Percentiles rank a stretch among this genome's conserved stretches.
Conservation (phyloP, 305 asterid species). For the Salvia sclarea region DNA sequence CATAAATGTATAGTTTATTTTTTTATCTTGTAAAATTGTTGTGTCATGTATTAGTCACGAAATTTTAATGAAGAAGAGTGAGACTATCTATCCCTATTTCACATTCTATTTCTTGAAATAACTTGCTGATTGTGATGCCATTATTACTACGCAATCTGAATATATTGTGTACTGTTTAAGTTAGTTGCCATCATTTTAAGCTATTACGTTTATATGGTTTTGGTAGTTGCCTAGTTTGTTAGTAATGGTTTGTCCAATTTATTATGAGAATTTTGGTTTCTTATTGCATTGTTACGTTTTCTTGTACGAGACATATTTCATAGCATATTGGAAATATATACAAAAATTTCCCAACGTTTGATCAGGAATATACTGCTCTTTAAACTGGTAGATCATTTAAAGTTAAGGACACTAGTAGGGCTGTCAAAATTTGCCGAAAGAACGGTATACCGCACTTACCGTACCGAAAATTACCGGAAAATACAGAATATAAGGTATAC, state of each 20-base stretch:
- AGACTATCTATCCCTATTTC: neutral
- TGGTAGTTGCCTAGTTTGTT: neutral
- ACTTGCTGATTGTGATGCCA: neutral
- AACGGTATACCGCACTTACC: no score
- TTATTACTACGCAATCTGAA: neutral
- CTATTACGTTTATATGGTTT: neutral
- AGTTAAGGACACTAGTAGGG: no score
- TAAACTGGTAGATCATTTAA: no score
- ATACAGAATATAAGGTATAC: no score
- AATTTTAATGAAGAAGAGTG: conserved; percentile 3
- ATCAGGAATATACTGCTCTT: no score
- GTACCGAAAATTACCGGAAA: no score
- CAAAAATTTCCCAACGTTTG: no score
- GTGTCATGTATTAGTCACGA: conserved; percentile 13
- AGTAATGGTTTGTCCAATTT: no score
- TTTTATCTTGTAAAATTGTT: conserved; percentile 32
- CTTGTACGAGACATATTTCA: neutral
- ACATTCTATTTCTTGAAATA: neutral
- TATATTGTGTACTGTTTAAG: neutral
- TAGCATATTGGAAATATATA: no score
- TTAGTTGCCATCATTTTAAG: neutral
- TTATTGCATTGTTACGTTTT: neutral
- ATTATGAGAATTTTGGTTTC: neutral
- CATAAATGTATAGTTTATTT: conserved; percentile 24
- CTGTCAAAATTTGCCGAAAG: no score